Evolutionary conservation across 2,329 filamentous ascomycete genomes (phyloP), one percentile per base, ranked within the genome.

Genomic region (Pseudogymnoascus sp.): DNA sequence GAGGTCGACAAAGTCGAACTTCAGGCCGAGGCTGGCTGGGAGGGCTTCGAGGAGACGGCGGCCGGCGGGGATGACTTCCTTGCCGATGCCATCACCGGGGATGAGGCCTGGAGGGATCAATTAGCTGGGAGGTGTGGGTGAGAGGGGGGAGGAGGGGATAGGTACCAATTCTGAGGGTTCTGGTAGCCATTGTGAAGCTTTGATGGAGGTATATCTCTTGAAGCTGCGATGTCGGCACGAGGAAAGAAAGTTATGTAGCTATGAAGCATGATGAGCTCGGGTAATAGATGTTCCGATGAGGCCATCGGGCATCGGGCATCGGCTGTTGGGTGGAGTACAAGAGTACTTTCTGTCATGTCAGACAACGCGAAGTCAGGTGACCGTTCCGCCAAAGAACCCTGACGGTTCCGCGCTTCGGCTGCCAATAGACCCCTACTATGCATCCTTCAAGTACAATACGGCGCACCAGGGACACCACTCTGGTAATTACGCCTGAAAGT

Each of bases 81-180:
- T 91, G 78, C 95, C 95, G 79, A 99, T 99, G 78, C 95, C 95
- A 79, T 99, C 95, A 74, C 95, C 95, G 72, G 95, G 90, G 75
- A 99, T 97, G 72, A 97, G 90, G 76, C 93, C 93, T 96, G 69
- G 38, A 64, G 16, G 33, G n/a, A 47, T 44, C 24, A 63, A 42
- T 24, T 42, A 26, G 38, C 26, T 29, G 4, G 21, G 50, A 13
- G 61, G 44, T 8, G 7, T 1, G 14, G 5, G 10, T 11, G 14
- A 2, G 42, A 31, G 37, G 13, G 35, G n/a, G 21, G 2, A 21
- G 13, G 37, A 62, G 14, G 13, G 19, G 19, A 14, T 31, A 74
- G 78, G 76, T 74, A 88, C 86, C 87, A 77, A 89, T 89, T 75
- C 85, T 82, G 65, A 90, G 80, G 65, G 86, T 82, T 74, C 85